Conservation (phyloP, 768 basidiomycete genomes). For the Crucibulum laeve region DNA sequence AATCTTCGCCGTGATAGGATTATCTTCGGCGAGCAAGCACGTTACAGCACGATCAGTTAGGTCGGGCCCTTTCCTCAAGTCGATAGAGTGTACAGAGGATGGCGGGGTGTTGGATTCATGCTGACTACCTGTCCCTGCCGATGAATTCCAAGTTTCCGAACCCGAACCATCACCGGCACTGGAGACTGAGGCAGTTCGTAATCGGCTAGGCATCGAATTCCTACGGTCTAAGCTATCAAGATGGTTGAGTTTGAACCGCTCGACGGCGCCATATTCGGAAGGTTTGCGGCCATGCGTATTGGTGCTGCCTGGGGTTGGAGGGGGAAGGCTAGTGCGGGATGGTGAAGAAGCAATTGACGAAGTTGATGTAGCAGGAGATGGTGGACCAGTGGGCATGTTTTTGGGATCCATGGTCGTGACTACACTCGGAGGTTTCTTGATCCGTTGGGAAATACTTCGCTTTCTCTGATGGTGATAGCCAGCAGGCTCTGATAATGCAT, state of each 20-base stretch:
- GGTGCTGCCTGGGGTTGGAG: conserved; percentile 65
- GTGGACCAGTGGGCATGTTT: conserved; percentile 65
- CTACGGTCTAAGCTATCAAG: conserved; percentile 75
- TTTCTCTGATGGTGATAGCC: conserved; percentile 59
- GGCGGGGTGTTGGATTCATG: conserved; percentile 66
- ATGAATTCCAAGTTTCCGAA: conserved; percentile 69
- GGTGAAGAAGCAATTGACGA: conserved; percentile 90
- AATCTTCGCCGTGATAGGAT: conserved; percentile 97
- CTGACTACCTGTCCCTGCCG: conserved; percentile 50
- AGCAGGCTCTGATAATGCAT: conserved; percentile 64
- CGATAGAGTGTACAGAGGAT: conserved; percentile 83
- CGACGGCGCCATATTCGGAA: conserved; percentile 84
- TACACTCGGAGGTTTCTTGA: conserved; percentile 79
- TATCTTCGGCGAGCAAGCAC: conserved; percentile 93
- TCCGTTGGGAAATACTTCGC: conserved; percentile 76
- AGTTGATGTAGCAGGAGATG: conserved; percentile 88
- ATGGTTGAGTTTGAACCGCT: conserved; percentile 83
- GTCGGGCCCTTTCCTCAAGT: conserved; percentile 72
- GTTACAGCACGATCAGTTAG: conserved; percentile 87
- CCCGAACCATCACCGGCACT: conserved; percentile 76
- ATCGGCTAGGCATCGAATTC: conserved; percentile 80
- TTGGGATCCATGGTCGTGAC: conserved; percentile 68
- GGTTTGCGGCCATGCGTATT: conserved; percentile 75
- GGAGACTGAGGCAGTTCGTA: conserved; percentile 83
- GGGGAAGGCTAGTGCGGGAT: conserved; percentile 68